Conservation (phyloP, 2,329 filamentous ascomycete genomes). For the Hymenoscyphus infarciens region DNA sequence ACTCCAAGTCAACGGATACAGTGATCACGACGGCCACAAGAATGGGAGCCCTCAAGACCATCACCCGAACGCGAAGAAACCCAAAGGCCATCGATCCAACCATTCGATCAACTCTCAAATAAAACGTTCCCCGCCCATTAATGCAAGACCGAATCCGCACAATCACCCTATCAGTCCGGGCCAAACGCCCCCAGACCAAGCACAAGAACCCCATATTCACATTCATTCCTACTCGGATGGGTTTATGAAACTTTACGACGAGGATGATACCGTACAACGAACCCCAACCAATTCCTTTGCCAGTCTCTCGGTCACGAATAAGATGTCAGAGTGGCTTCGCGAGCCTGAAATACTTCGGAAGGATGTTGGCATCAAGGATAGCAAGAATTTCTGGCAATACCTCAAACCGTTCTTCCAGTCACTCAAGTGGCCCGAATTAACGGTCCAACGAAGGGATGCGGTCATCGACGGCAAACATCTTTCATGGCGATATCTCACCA, state of each 20-base stretch:
- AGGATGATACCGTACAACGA: slow-evolving; percentile 54
- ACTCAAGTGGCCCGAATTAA: slow-evolving; percentile 32
- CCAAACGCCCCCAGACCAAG: slow-evolving; percentile 66
- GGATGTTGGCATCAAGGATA: slow-evolving; percentile 61
- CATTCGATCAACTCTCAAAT: slow-evolving; percentile 70
- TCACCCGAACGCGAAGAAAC: slow-evolving; percentile 66
- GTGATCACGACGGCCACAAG: slow-evolving; percentile 49
- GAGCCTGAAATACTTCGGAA: slow-evolving; percentile 65
- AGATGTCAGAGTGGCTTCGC: slow-evolving; percentile 73
- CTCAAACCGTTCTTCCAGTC: slow-evolving; percentile 33
- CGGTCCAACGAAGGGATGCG: slow-evolving; percentile 28
- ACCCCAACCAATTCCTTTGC: slow-evolving; percentile 72
- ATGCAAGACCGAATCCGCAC: slow-evolving; percentile 55
- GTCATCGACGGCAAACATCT: slow-evolving; percentile 45
- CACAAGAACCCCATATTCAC: slow-evolving; percentile 55
- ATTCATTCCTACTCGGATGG: slow-evolving; percentile 66
- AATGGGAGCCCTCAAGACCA: slow-evolving; percentile 44
- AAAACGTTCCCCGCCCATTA: slow-evolving; percentile 61
- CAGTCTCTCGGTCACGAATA: slow-evolving; percentile 69
- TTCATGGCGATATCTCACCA: slow-evolving; percentile 65
- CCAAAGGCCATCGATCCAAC: slow-evolving; percentile 78
- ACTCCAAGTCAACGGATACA: slow-evolving; percentile 64
- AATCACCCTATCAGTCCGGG: slow-evolving; percentile 69
- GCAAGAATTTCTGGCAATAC: slow-evolving; percentile 64
- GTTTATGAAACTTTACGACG: slow-evolving; percentile 72